Evolutionary conservation across 1,284 basidiomycete species (phyloP).

Genomic region (Fistulinella cinereoalba): DNA sequence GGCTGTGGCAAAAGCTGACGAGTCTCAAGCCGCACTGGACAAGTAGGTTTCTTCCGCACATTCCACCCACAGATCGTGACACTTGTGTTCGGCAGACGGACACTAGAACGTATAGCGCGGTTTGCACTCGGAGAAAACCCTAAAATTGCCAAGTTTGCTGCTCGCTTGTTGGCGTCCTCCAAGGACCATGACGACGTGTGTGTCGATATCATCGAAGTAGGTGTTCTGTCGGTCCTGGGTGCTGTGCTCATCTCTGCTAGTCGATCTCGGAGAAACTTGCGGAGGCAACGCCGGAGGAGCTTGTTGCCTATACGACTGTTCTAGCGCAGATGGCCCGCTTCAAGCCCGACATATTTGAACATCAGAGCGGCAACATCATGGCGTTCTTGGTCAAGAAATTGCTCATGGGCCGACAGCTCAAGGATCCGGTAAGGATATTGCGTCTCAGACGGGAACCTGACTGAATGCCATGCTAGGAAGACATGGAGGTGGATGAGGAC

Average conservation of each 20-base stretch:
- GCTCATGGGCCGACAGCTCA: constrained; percentile 54
- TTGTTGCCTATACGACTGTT: constrained; percentile 69
- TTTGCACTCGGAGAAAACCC: constrained; percentile 62
- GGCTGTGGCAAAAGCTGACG: constrained; percentile 59
- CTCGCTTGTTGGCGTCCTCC: constrained; percentile 68
- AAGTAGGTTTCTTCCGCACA: constrained; percentile 53
- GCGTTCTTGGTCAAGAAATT: constrained; percentile 72
- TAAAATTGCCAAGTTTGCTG: constrained; percentile 85
- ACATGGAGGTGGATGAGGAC: constrained; percentile 62
- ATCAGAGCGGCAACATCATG: constrained; percentile 71
- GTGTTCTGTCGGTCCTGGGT: constrained; percentile 15
- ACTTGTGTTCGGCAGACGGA: constrained; percentile 50
- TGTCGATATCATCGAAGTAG: constrained; percentile 62
- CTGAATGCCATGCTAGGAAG: constrained; percentile 25
- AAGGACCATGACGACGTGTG: constrained; percentile 54
- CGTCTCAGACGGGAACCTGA: constrained; percentile 1
- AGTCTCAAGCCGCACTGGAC: constrained; percentile 56
- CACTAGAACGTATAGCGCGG: constrained; percentile 62
- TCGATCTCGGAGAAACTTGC: constrained; percentile 57
- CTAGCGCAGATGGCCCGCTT: constrained; percentile 75
- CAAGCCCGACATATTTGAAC: constrained; percentile 73
- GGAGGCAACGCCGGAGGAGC: constrained; percentile 48
- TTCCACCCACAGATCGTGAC: too few species aligned
- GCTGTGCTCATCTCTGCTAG: constrained; percentile 32
- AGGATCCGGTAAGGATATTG: constrained; percentile 44